These are phyloP conservation scores for Graphilbum sp. DNA, from an alignment of 2,329 filamentous ascomycete genomes.

Conservation along the genomic window DNA sequence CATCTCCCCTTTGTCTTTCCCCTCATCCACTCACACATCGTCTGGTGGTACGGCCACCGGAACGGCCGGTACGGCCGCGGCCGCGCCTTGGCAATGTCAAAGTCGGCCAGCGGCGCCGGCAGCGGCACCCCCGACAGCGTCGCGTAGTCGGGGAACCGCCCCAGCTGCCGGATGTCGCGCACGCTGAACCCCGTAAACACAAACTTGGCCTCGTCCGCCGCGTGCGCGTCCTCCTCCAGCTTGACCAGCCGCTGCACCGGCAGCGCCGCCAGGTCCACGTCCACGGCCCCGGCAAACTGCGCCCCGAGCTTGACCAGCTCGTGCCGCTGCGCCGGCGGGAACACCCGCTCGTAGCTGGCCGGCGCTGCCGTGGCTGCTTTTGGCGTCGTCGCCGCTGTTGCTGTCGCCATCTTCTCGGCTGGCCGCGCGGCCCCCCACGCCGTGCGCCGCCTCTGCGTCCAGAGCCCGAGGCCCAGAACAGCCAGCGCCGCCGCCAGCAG, in stretches of 20 bases:
- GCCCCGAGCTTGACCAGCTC: not conserved
- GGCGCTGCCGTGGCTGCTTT: too few relatives aligned
- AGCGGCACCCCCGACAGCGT: slow-evolving; percentile 57
- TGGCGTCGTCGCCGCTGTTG: too few relatives aligned
- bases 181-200: slow-evolving; percentile 3
- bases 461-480: too few relatives aligned
- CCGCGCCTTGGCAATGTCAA: slow-evolving; percentile 50
- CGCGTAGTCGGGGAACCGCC: slow-evolving; percentile 68
- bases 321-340: not conserved
- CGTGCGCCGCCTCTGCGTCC: too few relatives aligned
- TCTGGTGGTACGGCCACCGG: slow-evolving; percentile 75
- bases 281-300: not conserved
- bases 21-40: slow-evolving; percentile 61
- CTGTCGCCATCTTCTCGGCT: too few relatives aligned
- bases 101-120: slow-evolving; percentile 38
- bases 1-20: too few relatives aligned
- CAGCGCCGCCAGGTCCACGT: not conserved
- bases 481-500: too few relatives aligned
- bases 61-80: slow-evolving; percentile 69
- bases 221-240: not conserved
- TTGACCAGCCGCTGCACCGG: not conserved
- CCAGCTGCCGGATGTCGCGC: slow-evolving; percentile 24
- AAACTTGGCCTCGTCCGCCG: not conserved
- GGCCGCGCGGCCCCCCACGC: too few relatives aligned
- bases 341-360: not conserved